Evolutionary conservation across 371 early-diverging fungal genomes (phyloP).

Genomic region (Rhizopus stolonifer): DNA sequence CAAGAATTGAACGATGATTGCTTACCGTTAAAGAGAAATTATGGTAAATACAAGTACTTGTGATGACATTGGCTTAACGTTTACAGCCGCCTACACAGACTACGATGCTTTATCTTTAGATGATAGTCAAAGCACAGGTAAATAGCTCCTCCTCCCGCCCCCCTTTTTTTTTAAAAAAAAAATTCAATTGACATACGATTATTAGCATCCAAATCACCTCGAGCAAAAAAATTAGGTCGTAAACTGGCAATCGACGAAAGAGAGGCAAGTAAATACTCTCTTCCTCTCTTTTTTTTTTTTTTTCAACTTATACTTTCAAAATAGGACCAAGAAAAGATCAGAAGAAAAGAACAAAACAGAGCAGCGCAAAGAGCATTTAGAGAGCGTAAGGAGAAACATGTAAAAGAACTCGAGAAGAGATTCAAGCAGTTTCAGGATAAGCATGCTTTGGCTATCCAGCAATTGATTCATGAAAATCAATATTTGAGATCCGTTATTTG

Average conservation of each 20-base stretch:
- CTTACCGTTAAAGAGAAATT: conserved; percentile 5
- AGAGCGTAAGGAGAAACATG: conserved; percentile 61
- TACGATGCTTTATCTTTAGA: no score
- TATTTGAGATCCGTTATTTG: conserved; percentile 33
- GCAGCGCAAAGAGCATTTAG: conserved; percentile 72
- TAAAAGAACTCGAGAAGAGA: conserved; percentile 60
- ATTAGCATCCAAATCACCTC: background rate
- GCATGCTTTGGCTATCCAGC: conserved; percentile 28
- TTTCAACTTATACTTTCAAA: background rate
- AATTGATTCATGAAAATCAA: conserved; percentile 39
- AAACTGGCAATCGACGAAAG: no score
- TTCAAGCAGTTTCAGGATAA: conserved; percentile 58
- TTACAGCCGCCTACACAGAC: no score
- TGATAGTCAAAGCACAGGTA: conserved; percentile 3
- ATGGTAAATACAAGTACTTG: no score
- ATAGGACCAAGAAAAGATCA: conserved; percentile 24
- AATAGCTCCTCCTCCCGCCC: no score
- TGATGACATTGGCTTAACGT: no score
- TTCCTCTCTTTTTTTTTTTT: no score
- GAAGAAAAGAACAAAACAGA: conserved; percentile 68
- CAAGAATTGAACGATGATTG: background rate
- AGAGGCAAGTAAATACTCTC: no score
- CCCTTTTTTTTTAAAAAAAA: no score
- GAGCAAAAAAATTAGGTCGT: conserved; percentile 19
- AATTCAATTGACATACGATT: no score